These are phyloP conservation scores for Fagopyrum tataricum DNA, from an alignment of 148 eudicot species.

Conservation along the genomic window DNA sequence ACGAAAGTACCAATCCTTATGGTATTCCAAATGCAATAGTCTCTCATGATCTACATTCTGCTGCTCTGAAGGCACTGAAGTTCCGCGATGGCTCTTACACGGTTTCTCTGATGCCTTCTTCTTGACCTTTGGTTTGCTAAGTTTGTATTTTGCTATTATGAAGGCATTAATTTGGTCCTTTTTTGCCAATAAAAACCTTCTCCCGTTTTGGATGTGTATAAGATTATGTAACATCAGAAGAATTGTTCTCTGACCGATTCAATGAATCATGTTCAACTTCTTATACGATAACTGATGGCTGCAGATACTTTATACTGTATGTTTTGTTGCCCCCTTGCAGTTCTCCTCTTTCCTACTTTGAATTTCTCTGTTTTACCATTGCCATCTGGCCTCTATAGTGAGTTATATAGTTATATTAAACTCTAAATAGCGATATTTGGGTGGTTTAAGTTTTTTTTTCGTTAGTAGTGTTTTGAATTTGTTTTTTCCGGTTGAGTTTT, in stretches of 20 bases:
- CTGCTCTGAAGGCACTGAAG: conserved; percentile 59
- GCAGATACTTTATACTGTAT: neutral
- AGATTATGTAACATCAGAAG: neutral
- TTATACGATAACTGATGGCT: neutral
- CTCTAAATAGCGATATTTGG: no score
- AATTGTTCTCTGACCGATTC: neutral
- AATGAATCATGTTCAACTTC: neutral
- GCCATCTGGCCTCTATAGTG: no score
- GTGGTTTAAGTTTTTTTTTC: no score
- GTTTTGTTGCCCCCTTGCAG: neutral
- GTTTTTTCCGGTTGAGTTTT: no score
- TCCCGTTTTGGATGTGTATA: neutral
- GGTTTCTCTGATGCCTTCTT: conserved; percentile 44
- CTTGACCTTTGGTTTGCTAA: conserved; percentile 24
- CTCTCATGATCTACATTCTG: conserved; percentile 35
- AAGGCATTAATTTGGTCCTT: neutral
- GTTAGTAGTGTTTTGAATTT: no score
- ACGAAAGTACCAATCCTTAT: conserved; percentile 22
- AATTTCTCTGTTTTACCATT: neutral
- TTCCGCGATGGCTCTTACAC: conserved; percentile 47
- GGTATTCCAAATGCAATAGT: conserved; percentile 45
- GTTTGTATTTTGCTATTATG: neutral
- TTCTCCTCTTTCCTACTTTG: neutral
- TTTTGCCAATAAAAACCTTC: neutral
- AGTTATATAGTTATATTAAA: no score